These are phyloP conservation scores for Boletus tomentosulus DNA, from an alignment of 768 basidiomycete species.

Conservation along the genomic window DNA sequence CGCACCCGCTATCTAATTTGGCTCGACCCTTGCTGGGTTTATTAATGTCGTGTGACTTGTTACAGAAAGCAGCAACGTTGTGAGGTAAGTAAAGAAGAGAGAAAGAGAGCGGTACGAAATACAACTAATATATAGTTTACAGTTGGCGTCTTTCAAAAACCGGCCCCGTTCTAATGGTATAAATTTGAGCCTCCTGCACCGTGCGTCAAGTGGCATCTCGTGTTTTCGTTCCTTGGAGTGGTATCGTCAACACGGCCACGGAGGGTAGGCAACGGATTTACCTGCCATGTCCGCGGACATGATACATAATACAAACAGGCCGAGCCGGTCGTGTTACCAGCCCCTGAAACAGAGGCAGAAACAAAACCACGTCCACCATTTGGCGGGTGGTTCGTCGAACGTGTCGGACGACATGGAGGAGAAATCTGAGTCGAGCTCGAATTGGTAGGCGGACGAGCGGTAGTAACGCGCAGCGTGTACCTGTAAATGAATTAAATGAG, in stretches of 20 bases:
- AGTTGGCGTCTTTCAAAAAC: background rate
- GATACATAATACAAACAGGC: background rate
- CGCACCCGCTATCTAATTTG: conserved; percentile 15
- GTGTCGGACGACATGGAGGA: conserved; percentile 24
- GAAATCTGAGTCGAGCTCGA: conserved; percentile 22
- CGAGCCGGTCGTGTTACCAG: conserved; percentile 15
- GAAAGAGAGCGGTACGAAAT: background rate
- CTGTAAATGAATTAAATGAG: background rate
- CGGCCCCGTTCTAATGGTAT: background rate
- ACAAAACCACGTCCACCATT: conserved; percentile 19
- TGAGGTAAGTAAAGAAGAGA: background rate
- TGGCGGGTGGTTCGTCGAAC: conserved; percentile 18
- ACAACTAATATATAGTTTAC: background rate
- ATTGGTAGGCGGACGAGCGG: conserved; percentile 12
- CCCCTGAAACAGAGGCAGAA: conserved; percentile 22
- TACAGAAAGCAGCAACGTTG: background rate
- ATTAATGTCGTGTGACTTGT: conserved; percentile 1
- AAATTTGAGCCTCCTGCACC: background rate
- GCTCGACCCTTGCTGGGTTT: background rate
- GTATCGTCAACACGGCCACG: background rate
- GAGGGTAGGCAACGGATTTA: background rate
- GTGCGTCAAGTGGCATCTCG: background rate
- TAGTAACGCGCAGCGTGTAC: conserved; percentile 1
- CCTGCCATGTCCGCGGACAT: conserved; percentile 10
- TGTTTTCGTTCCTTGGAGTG: background rate